phyloP scores from a whole-genome alignment of 768 basidiomycete species.

The Tricholomella constricta region DNA sequence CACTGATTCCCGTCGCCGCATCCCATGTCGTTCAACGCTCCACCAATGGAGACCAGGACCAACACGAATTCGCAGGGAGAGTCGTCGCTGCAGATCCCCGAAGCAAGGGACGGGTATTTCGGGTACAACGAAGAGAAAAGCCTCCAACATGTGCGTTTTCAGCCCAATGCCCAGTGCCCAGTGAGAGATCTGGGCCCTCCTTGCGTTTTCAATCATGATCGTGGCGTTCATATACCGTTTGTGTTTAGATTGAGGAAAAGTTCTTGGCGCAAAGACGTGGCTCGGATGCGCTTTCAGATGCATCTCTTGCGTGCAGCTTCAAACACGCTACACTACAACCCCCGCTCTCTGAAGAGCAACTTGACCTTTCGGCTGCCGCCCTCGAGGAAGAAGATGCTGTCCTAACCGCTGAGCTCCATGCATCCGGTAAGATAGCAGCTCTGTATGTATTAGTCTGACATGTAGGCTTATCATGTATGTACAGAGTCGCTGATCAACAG shows the following conservation, averaged over 20 bases:
- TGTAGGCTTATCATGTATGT: not conserved
- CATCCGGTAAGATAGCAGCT: constrained; percentile 24
- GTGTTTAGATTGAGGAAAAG: constrained; percentile 70
- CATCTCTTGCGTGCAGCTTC: constrained; percentile 41
- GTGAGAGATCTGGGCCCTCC: not conserved
- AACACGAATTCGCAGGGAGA: not conserved
- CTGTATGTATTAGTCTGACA: constrained; percentile 2
- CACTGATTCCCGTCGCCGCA: not conserved
- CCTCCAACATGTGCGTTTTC: constrained; percentile 64
- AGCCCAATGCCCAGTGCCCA: not conserved
- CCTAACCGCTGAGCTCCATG: constrained; percentile 31
- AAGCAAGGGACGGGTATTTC: constrained; percentile 74
- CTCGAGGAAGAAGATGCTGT: constrained; percentile 37
- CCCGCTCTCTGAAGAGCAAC: constrained; percentile 27
- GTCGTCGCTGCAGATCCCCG: constrained; percentile 36
- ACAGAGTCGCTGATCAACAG: constrained; percentile 37
- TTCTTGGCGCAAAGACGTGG: constrained; percentile 63
- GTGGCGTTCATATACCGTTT: not conserved
- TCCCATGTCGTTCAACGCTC: not conserved
- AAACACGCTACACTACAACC: constrained; percentile 39
- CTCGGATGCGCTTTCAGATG: constrained; percentile 55
- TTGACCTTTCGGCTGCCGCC: constrained; percentile 14
- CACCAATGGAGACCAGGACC: not conserved
- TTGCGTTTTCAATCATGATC: not conserved
- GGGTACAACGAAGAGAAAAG: constrained; percentile 80